Conservation (phyloP, 495 filamentous ascomycete species). For the Xylaria nigripes region DNA sequence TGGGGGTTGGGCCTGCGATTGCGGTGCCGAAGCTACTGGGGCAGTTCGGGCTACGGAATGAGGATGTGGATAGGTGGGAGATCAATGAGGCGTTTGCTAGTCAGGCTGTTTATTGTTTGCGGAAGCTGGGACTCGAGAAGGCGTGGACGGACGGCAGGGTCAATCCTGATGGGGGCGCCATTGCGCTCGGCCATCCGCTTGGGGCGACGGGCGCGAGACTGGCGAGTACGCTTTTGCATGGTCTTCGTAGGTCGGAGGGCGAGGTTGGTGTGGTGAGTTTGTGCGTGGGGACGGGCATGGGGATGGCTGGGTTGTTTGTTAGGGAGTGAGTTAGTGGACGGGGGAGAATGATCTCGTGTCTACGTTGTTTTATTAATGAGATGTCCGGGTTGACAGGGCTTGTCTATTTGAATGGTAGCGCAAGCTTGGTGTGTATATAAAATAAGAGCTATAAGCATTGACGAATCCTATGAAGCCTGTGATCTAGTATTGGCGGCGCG, state of each 20-base stretch:
- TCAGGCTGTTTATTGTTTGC: conserved; percentile 73
- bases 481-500: too few relatives aligned
- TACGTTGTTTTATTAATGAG: too few relatives aligned
- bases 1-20: conserved; percentile 82
- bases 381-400: too few relatives aligned
- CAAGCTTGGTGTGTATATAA: too few relatives aligned
- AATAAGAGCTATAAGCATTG: too few relatives aligned
- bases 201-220: conserved; percentile 83
- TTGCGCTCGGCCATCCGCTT: conserved; percentile 88
- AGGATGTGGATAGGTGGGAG: conserved; percentile 85
- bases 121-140: conserved; percentile 60
- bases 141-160: conserved; percentile 56
- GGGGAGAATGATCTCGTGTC: too few relatives aligned
- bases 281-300: conserved; percentile 92
- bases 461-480: too few relatives aligned
- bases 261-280: conserved; percentile 71
- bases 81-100: conserved; percentile 94
- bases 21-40: conserved; percentile 74
- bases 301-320: conserved; percentile 80
- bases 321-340: conserved; percentile 49
- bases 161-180: conserved; percentile 89
- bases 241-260: conserved; percentile 48
- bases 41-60: conserved; percentile 51
- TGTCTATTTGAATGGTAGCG: too few relatives aligned
- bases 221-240: conserved; percentile 65